Base-by-base conservation (phyloP, 805 yeast genomes). In the Kazachstania africana region DNA sequence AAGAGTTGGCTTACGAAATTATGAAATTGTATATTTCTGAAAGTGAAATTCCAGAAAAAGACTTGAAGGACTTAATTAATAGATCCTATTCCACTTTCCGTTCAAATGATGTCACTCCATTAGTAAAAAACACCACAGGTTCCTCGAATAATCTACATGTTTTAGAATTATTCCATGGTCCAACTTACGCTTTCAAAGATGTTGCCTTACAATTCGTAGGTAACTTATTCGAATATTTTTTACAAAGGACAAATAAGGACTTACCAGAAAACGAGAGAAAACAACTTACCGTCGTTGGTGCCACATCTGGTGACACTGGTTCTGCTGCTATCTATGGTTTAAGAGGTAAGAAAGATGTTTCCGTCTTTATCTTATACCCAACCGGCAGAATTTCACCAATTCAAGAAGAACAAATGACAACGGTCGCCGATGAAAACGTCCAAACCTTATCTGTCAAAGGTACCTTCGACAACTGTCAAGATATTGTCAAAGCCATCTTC, bases 281-380 rank as follows among this genome's bases (percentile, higher is more conserved):
- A 45, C 71, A 72, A 37, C 67, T 91, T 50, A 91, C 99, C 24
- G 97, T 91, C 43, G 95, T 91, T 36, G 99, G 99, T 51, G 99
- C 99, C 27, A 91, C 99, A 17, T 80, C 94, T 28, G 99, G 99
- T 53, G 99, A 91, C 52, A 91, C 99, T 28, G 99, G 99, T 37
- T 81, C 95, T 33, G 99, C 99, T 33, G 98, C 99, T 40, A 91
- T 91, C 45, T 91, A 91, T 61, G 99, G 99, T 33, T 70, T 91
- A 44, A 73, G 98, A 63, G 93, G 93, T 57, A 91, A 91, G 63
- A 81, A 85, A 60, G 97, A 91, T 57, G 95, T 91, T n/a, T 80
- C 93, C 19, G 98, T 91, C 15, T 91, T 91, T 60, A 91, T 91
- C 42, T 64, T 91, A 47, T 91, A 88, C 54, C 99, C 99, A 48